A percentile compares a stretch with the other conserved stretches of the same genome.
These are phyloP conservation scores for Hymenotorrendiella dingleyae DNA, from an alignment of 2,329 filamentous ascomycete genomes.

Conservation along the genomic window DNA sequence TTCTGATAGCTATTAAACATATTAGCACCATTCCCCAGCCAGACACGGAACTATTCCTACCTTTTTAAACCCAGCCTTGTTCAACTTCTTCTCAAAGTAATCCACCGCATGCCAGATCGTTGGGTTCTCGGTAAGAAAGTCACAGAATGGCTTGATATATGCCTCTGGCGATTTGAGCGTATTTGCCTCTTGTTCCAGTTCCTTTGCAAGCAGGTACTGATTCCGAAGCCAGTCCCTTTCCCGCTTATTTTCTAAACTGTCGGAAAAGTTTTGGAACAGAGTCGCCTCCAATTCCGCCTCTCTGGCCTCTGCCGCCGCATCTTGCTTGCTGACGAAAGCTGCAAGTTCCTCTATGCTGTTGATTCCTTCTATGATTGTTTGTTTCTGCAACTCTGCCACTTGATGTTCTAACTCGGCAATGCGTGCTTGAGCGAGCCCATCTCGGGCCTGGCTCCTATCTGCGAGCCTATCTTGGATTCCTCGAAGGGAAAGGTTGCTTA, in stretches of 20 bases:
- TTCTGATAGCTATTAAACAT: conserved; percentile 58
- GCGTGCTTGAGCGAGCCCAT: conserved; percentile 10
- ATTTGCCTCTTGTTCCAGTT: too few species aligned
- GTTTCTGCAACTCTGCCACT: conserved; percentile 1
- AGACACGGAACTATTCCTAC: conserved; percentile 33
- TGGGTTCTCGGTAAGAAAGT: conserved; percentile 84
- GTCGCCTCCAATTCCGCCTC: too few species aligned
- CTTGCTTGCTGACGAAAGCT: too few species aligned
- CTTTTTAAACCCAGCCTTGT: conserved; percentile 65
- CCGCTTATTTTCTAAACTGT: too few species aligned
- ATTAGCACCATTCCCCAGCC: conserved; percentile 11
- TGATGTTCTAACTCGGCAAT: conserved; percentile 18
- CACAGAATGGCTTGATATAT: conserved; percentile 78
- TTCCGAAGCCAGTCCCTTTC: too few species aligned
- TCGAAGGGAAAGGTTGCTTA: conserved; percentile 17
- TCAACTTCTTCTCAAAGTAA: conserved; percentile 68
- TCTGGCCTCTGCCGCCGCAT: too few species aligned
- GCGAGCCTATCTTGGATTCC: too few species aligned
- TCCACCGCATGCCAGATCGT: conserved; percentile 89
- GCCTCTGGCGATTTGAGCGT: conserved; percentile 43
- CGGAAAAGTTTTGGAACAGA: too few species aligned
- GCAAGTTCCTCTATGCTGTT: too few species aligned
- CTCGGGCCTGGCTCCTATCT: conserved; percentile 7
- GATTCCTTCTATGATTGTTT: too few species aligned
- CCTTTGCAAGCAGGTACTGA: too few species aligned